A percentile compares a stretch with the other conserved stretches of the same genome.
These are phyloP conservation scores for Nicotiana obtusifolia DNA, from an alignment of 257 asterid species.

Conservation along the genomic window DNA sequence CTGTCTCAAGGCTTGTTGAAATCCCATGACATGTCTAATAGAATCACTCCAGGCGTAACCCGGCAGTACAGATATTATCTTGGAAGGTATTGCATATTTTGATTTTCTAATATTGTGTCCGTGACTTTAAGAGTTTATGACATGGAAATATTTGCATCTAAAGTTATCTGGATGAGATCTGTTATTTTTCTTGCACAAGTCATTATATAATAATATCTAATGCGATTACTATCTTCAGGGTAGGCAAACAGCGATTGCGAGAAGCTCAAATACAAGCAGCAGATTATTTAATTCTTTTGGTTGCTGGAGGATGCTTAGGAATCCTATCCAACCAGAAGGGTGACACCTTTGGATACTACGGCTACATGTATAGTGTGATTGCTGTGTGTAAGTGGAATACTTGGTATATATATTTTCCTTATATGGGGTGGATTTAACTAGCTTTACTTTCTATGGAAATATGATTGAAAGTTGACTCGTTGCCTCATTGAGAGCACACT, in stretches of 20 bases:
- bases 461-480: not conserved
- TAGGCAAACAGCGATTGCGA: slow-evolving; percentile 75
- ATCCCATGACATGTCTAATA: slow-evolving; percentile 52
- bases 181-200: not conserved
- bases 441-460: not conserved
- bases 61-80: slow-evolving; percentile 81
- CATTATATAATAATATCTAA: not conserved
- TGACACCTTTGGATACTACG: slow-evolving; percentile 80
- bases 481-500: not conserved
- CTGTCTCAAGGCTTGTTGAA: slow-evolving; percentile 28
- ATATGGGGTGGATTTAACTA: not conserved
- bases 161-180: not conserved
- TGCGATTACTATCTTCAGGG: slow-evolving; percentile 43
- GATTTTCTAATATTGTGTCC: not conserved
- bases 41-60: slow-evolving; percentile 55
- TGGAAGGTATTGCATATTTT: slow-evolving; percentile 61
- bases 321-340: slow-evolving; percentile 78
- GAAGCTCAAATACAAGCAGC: slow-evolving; percentile 92
- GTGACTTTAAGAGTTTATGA: not conserved
- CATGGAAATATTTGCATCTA: not conserved
- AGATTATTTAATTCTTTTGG: slow-evolving; percentile 81
- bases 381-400: slow-evolving; percentile 75
- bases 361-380: slow-evolving; percentile 84
- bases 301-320: slow-evolving; percentile 98
- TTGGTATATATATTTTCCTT: slow-evolving; percentile 1